Percentiles rank a stretch among this genome's conserved stretches.
phyloP scores from a whole-genome alignment of 2,329 filamentous ascomycete species.

The Geosmithia morbida region DNA sequence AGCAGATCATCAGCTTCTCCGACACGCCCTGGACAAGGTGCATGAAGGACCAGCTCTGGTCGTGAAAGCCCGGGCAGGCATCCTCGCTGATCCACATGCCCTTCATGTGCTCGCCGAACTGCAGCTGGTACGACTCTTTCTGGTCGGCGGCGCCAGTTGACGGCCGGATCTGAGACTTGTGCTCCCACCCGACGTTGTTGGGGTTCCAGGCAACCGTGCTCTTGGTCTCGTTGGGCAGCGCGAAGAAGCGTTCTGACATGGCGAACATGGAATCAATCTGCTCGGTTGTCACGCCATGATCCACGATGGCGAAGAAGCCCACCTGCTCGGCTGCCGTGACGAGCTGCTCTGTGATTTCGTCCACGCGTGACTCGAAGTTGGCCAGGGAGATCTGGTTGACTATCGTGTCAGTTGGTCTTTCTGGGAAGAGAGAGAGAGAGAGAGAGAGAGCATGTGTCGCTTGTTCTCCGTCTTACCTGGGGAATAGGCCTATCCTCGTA shows the following conservation, averaged over 20 bases:
- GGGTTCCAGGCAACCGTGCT: conserved; percentile 36
- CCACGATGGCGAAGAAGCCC: conserved; percentile 43
- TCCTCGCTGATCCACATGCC: conserved; percentile 35
- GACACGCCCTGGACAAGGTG: conserved; percentile 33
- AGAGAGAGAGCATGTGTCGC: too few species aligned
- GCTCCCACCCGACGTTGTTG: conserved; percentile 47
- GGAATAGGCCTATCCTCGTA: background rate
- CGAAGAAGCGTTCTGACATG: conserved; percentile 37
- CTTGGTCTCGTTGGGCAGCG: conserved; percentile 34
- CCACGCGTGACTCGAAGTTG: conserved; percentile 35
- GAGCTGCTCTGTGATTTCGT: conserved; percentile 36
- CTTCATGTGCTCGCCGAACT: conserved; percentile 40
- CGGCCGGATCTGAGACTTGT: conserved; percentile 40
- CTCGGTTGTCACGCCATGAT: conserved; percentile 35
- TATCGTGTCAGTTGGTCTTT: background rate
- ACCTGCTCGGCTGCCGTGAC: conserved; percentile 39
- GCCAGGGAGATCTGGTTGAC: conserved; percentile 30
- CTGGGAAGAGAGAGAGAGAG: background rate
- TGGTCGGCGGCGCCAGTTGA: conserved; percentile 43
- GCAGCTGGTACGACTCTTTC: conserved; percentile 49
- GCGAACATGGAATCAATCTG: conserved; percentile 37
- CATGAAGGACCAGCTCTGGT: conserved; percentile 35
- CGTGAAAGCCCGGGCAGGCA: conserved; percentile 31
- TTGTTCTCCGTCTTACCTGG: background rate
- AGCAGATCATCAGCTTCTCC: conserved; percentile 41